These are phyloP conservation scores for Aureobasidium zeae DNA, from an alignment of 2,329 filamentous ascomycete genomes.

Conservation along the genomic window DNA sequence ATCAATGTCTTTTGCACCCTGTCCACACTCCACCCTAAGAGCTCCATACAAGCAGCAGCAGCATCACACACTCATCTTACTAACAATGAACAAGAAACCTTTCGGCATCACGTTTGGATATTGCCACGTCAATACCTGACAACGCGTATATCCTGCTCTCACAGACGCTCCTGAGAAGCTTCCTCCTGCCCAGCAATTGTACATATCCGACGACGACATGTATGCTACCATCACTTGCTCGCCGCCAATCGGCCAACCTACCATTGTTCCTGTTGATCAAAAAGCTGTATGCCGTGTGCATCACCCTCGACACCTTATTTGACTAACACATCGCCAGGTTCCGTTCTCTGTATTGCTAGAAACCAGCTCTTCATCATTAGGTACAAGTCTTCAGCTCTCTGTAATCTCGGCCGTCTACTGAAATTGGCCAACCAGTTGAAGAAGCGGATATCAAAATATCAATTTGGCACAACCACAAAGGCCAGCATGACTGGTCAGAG, in stretches of 20 bases:
- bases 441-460: constrained; percentile 60
- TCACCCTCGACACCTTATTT: no score
- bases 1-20: background rate
- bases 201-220: constrained; percentile 26
- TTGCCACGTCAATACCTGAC: constrained; percentile 28
- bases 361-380: constrained; percentile 39
- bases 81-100: constrained; percentile 16
- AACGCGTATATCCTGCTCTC: constrained; percentile 28
- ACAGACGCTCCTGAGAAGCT: constrained; percentile 27
- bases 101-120: constrained; percentile 20
- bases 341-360: constrained; percentile 62
- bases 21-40: background rate
- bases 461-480: constrained; percentile 61
- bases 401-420: background rate
- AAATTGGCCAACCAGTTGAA: constrained; percentile 22
- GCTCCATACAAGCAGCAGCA: no score
- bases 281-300: constrained; percentile 31
- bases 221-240: constrained; percentile 51
- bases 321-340: no score
- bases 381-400: constrained; percentile 4
- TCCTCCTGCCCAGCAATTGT: constrained; percentile 22
- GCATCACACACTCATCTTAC: background rate
- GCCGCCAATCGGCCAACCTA: constrained; percentile 69
- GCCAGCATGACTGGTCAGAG: constrained; percentile 49
- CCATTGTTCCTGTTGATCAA: constrained; percentile 43